Evolutionary conservation across 495 filamentous ascomycete species (phyloP), one percentile per base, ranked within the genome.

Genomic region (Neurospora hispaniola): DNA sequence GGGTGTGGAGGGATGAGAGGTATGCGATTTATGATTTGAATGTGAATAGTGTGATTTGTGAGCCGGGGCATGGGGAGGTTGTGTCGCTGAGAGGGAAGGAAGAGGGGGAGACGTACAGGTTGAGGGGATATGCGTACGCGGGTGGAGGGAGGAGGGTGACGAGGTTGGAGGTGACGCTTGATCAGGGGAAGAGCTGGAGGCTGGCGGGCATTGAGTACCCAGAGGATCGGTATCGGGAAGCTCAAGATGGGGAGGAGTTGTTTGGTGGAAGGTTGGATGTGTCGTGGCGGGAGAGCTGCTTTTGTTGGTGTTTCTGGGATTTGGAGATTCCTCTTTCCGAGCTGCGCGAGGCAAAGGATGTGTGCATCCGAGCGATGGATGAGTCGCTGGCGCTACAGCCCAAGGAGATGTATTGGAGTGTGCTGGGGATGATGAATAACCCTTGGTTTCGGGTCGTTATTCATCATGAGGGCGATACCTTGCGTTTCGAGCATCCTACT

Each of bases 391-490:
- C 90, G 76, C 84, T 93, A 1, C 94, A 97, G 78, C 94, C 95
- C 7, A 85, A 92, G 73, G 95, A 98, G 76, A 97, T 97, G 92
- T 98, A 98, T 81, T 98, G 95, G 95, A 92, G 88, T 72, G 94
- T 97, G 20, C 82, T 98, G 54, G 95, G 95, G 0, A 98, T 98
- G 95, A 98, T 98, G 95, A 97, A 98, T 79, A 98, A 97, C 77
- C 91, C 94, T 8, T 98, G 95, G 95, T 98, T 90, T 80, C 86
- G 95, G 18, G 86, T 98, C 7, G 87, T 89, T 6, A 93, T 98
- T 72, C 89, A 87, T 54, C 90, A 90, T 72, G 92, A 97, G 74
- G 86, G 83, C 0, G 85, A 89, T 42, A 78, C 74, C 31, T 80
- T 98, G 59, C 86, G 88, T 9, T 98, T 98, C 73, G 94, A 98